Evolutionary conservation across 345 rosid species (phyloP).

Genomic region (Arabis hirsuta): DNA sequence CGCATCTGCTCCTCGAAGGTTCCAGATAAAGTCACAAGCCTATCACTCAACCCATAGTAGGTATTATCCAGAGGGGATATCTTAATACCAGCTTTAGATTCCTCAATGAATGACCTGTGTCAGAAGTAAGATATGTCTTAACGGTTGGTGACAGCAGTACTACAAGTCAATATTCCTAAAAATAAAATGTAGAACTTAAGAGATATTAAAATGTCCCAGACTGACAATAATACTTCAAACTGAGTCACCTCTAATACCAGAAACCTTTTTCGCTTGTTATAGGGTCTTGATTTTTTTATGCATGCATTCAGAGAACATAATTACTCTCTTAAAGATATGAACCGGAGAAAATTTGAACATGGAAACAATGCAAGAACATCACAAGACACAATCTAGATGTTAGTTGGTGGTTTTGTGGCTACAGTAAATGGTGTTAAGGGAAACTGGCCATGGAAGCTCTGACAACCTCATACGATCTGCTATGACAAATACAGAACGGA

Average conservation of each 20-base stretch:
- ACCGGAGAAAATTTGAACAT: neutral
- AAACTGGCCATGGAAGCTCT: slow-evolving; percentile 9
- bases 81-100: slow-evolving; percentile 93
- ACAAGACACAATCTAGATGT: neutral
- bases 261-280: slow-evolving; percentile 1
- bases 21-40: slow-evolving; percentile 90
- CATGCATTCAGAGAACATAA: slow-evolving; percentile 22
- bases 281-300: neutral
- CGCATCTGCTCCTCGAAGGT: slow-evolving; percentile 89
- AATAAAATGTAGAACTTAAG: slow-evolving; percentile 1
- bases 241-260: neutral
- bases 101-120: slow-evolving; percentile 93
- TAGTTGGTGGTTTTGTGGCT: slow-evolving; percentile 1
- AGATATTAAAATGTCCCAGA: slow-evolving; percentile 3
- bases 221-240: slow-evolving; percentile 10
- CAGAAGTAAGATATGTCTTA: slow-evolving; percentile 7
- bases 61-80: slow-evolving; percentile 90
- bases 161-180: slow-evolving; percentile 19
- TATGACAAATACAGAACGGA: neutral
- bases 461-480: slow-evolving; percentile 5
- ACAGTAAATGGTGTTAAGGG: neutral
- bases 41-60: slow-evolving; percentile 86
- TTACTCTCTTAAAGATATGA: neutral
- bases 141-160: neutral
- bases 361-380: neutral